Conservation (phyloP, 1,284 basidiomycete species). For the Volvariella surrecta region DNA sequence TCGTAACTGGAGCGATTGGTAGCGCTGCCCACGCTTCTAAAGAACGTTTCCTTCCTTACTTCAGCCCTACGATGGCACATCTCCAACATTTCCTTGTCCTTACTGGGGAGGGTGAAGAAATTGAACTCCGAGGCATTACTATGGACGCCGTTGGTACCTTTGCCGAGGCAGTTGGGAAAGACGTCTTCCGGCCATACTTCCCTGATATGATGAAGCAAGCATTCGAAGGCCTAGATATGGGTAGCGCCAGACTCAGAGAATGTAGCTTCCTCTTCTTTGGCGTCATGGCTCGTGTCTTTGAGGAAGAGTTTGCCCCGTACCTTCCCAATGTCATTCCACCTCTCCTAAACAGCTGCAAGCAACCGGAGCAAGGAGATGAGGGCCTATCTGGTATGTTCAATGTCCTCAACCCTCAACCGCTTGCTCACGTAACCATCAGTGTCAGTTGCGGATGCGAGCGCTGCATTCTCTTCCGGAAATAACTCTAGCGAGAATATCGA, state of each 20-base stretch:
- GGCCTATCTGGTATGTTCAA: slow-evolving; percentile 29
- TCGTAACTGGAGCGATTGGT: slow-evolving; percentile 97
- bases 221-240: slow-evolving; percentile 85
- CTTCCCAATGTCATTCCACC: slow-evolving; percentile 84
- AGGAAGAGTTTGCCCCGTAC: slow-evolving; percentile 88
- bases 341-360: slow-evolving; percentile 80
- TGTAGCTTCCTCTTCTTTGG: slow-evolving; percentile 99
- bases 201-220: slow-evolving; percentile 93
- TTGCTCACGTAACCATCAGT: slow-evolving; percentile 23
- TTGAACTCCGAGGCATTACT: slow-evolving; percentile 93
- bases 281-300: slow-evolving; percentile 95
- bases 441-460: slow-evolving; percentile 39
- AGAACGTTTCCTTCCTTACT: slow-evolving; percentile 90
- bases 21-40: slow-evolving; percentile 98
- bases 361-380: slow-evolving; percentile 77
- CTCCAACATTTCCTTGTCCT: slow-evolving; percentile 85
- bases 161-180: slow-evolving; percentile 93
- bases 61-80: slow-evolving; percentile 86
- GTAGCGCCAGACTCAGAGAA: slow-evolving; percentile 85
- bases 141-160: slow-evolving; percentile 99
- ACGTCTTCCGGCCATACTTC: slow-evolving; percentile 94
- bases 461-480: slow-evolving; percentile 65
- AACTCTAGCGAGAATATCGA: slow-evolving; percentile 55
- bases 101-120: slow-evolving; percentile 80
- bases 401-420: background rate